Conservation (phyloP, 495 filamentous ascomycete genomes). For the Pyrenula massariospora region DNA sequence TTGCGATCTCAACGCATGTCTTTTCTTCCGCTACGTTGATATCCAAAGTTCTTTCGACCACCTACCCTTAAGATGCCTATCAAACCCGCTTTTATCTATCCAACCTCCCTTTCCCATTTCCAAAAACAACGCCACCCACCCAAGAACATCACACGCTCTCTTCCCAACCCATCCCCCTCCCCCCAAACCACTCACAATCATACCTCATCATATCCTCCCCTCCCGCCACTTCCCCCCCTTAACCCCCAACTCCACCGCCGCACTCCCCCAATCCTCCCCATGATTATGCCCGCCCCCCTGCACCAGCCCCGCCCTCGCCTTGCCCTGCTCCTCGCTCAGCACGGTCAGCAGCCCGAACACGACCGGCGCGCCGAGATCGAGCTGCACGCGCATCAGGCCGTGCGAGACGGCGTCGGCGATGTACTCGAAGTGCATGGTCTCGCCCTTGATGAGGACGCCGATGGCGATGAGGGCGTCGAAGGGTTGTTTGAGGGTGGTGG, state of each 20-base stretch:
- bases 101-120: no score
- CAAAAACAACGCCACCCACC: no score
- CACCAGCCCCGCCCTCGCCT: slow-evolving; percentile 69
- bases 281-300: slow-evolving; percentile 57
- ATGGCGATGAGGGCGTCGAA: slow-evolving; percentile 95
- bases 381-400: slow-evolving; percentile 85
- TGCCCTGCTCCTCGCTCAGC: slow-evolving; percentile 75
- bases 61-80: no score
- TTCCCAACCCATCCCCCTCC: background rate
- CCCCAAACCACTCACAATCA: background rate
- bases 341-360: slow-evolving; percentile 90
- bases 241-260: slow-evolving; percentile 38
- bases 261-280: slow-evolving; percentile 76
- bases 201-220: slow-evolving; percentile 19
- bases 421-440: slow-evolving; percentile 98
- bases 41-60: no score
- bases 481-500: slow-evolving; percentile 32
- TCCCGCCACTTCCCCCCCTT: slow-evolving; percentile 35
- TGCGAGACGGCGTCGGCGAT: slow-evolving; percentile 85
- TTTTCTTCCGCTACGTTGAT: no score
- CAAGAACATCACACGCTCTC: no score
- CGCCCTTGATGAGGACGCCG: slow-evolving; percentile 92
- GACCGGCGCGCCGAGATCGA: slow-evolving; percentile 79
- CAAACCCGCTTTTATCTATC: no score
- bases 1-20: no score